phyloP scores from a whole-genome alignment of 441 rosid species.

The Populus hybrid region DNA sequence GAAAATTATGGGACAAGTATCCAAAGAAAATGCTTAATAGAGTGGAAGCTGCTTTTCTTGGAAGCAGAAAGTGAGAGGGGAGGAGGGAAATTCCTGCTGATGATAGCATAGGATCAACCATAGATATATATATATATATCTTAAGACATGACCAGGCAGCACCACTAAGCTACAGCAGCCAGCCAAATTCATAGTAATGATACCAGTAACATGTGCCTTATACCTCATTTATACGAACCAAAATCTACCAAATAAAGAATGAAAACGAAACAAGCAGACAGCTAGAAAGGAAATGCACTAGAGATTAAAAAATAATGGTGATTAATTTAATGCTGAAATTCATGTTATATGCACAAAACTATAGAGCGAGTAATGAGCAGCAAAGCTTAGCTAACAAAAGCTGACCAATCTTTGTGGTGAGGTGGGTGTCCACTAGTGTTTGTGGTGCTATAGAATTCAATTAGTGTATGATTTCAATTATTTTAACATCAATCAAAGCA shows the following conservation, averaged over 20 bases:
- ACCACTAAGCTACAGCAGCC: not conserved
- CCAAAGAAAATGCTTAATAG: not conserved
- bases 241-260: not conserved
- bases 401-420: constrained; percentile 44
- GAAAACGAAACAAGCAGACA: not conserved
- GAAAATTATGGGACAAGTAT: not conserved
- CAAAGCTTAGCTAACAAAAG: constrained; percentile 27
- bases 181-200: not conserved
- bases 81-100: not conserved
- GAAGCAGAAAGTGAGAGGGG: not conserved
- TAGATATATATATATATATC: not conserved
- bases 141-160: not conserved
- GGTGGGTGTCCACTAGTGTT: constrained; percentile 55
- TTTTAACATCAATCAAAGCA: not conserved
- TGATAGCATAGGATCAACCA: not conserved
- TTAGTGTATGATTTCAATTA: constrained; percentile 27
- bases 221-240: not conserved
- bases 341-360: not conserved
- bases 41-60: constrained; percentile 16
- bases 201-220: not conserved
- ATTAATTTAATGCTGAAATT: too few species aligned
- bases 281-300: constrained; percentile 15
- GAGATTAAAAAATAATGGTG: constrained; percentile 1
- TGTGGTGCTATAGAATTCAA: constrained; percentile 30
- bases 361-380: constrained; percentile 3